Evolutionary conservation across 345 rosid genomes (phyloP).

Genomic region (Eutrema heterophyllum): DNA sequence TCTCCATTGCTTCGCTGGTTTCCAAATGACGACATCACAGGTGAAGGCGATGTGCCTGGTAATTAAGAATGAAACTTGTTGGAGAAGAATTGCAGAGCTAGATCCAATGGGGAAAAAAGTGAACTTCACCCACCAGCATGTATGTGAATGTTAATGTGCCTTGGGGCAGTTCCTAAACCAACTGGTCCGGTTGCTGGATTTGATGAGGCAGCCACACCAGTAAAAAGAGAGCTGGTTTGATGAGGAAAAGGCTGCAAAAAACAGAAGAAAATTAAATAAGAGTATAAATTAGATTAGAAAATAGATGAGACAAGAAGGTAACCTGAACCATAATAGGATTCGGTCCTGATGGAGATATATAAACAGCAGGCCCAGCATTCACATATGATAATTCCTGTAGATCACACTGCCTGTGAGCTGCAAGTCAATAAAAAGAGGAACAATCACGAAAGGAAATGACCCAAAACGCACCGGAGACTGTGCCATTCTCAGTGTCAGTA

Average conservation of each 20-base stretch:
- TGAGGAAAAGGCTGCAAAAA: constrained; percentile 83
- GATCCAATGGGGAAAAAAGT: neutral
- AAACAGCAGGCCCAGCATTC: constrained; percentile 92
- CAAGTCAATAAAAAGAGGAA: neutral
- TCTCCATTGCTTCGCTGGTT: constrained; percentile 46
- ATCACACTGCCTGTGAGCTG: constrained; percentile 20
- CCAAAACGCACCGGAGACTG: constrained; percentile 56
- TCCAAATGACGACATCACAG: constrained; percentile 50
- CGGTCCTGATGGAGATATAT: constrained; percentile 85
- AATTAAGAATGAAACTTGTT: constrained; percentile 15
- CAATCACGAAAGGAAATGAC: neutral
- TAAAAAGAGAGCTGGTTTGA: constrained; percentile 71
- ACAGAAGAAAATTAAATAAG: neutral
- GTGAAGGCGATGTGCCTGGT: constrained; percentile 52
- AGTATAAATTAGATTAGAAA: neutral
- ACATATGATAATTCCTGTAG: constrained; percentile 64
- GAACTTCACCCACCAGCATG: constrained; percentile 72
- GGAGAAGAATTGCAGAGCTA: neutral
- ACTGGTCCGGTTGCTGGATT: constrained; percentile 47
- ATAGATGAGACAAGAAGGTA: constrained; percentile 11
- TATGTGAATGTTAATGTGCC: constrained; percentile 88
- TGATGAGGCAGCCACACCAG: constrained; percentile 46
- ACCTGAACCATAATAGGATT: constrained; percentile 99
- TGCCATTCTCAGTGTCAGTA: constrained; percentile 77
- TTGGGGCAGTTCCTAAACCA: constrained; percentile 63